Evolutionary conservation across 306 rosid genomes (phyloP).

Genomic region (Rosa lucieae): DNA sequence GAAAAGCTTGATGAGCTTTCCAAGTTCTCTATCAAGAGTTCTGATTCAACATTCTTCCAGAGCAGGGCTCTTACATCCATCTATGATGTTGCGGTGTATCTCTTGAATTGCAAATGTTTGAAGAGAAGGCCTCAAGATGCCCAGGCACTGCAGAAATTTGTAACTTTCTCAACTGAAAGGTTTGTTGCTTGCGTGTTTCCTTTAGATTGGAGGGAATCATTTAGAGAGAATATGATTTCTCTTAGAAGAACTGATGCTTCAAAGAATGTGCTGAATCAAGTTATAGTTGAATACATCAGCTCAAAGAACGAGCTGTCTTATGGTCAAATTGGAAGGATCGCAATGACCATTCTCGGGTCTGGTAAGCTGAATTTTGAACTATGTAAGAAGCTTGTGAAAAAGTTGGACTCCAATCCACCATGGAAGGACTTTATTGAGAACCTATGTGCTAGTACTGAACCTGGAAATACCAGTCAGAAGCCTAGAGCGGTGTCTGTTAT

Average conservation of each 20-base stretch:
- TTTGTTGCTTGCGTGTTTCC: constrained; percentile 17
- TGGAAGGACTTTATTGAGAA: constrained; percentile 41
- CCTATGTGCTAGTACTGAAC: not conserved
- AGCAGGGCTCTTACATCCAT: constrained; percentile 5
- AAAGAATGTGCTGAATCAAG: too few relatives aligned
- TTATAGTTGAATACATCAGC: too few relatives aligned
- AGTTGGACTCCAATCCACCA: constrained; percentile 14
- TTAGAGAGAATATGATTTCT: too few relatives aligned
- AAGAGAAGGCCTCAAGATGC: not conserved
- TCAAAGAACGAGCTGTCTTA: too few relatives aligned
- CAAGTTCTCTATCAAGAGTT: constrained; percentile 6
- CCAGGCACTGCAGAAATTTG: not conserved
- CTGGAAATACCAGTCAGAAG: too few relatives aligned
- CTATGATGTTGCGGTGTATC: constrained; percentile 19
- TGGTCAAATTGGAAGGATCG: too few relatives aligned
- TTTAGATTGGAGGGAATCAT: too few relatives aligned
- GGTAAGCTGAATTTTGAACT: too few relatives aligned
- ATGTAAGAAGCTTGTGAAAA: too few relatives aligned
- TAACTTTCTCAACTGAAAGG: constrained; percentile 23
- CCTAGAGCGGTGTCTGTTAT: not conserved
- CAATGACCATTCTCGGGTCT: too few relatives aligned
- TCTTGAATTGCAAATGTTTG: constrained; percentile 3
- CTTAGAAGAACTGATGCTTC: too few relatives aligned
- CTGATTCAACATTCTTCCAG: constrained; percentile 16
- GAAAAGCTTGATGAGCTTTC: constrained; percentile 34